These are phyloP conservation scores for Solanum ossicruentum DNA, from an alignment of 257 asterid genomes.

Conservation along the genomic window DNA sequence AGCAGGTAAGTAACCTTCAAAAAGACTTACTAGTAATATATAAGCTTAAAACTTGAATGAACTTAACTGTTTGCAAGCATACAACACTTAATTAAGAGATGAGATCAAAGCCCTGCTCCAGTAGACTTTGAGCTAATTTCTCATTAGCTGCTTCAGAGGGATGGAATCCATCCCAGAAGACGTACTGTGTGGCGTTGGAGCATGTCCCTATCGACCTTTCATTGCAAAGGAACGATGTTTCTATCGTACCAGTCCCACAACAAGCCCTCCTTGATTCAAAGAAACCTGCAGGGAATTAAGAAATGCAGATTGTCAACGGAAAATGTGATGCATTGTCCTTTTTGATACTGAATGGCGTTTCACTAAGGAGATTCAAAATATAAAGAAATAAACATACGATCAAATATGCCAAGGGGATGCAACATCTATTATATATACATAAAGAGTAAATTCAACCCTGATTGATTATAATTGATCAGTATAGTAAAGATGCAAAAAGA, in stretches of 20 bases:
- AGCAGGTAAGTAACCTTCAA: not conserved
- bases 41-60: not conserved
- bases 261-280: slow-evolving; percentile 69
- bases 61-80: not conserved
- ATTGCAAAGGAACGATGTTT: slow-evolving; percentile 60
- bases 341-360: too few relatives aligned
- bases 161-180: slow-evolving; percentile 82
- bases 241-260: slow-evolving; percentile 63
- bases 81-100: slow-evolving; percentile 22
- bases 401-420: too few relatives aligned
- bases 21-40: not conserved
- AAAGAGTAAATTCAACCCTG: too few relatives aligned
- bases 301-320: not conserved
- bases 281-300: slow-evolving; percentile 28
- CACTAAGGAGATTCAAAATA: too few relatives aligned
- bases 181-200: slow-evolving; percentile 58
- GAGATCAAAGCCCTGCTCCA: slow-evolving; percentile 58
- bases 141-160: slow-evolving; percentile 64
- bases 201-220: slow-evolving; percentile 65
- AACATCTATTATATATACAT: too few relatives aligned
- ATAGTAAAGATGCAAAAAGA: not conserved
- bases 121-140: slow-evolving; percentile 49
- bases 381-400: too few relatives aligned
- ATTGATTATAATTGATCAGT: not conserved
- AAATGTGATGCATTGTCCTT: not conserved